Conservation (phyloP, 2,329 filamentous ascomycete genomes). For the Monosporascus sp. region DNA sequence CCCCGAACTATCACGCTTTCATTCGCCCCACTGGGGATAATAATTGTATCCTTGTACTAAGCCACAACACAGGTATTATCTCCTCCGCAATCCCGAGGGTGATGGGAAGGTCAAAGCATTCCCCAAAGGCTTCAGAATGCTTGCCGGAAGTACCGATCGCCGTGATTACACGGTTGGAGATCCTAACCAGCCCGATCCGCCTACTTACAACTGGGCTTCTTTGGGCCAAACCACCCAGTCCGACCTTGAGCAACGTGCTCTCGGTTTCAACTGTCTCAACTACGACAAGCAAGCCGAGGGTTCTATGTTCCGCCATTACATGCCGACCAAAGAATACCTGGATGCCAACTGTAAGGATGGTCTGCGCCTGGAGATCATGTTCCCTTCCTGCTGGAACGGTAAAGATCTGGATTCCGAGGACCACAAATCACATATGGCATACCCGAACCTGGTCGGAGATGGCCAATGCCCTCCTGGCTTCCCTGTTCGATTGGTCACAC, state of each 20-base stretch:
- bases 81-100: slow-evolving; percentile 52
- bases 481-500: slow-evolving; percentile 62
- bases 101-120: slow-evolving; percentile 65
- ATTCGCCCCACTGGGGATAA: too few relatives aligned
- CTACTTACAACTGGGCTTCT: slow-evolving; percentile 65
- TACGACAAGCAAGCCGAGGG: slow-evolving; percentile 63
- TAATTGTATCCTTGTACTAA: slow-evolving; percentile 9
- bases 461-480: slow-evolving; percentile 70
- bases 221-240: slow-evolving; percentile 61
- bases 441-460: slow-evolving; percentile 70
- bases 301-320: slow-evolving; percentile 73
- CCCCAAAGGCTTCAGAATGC: slow-evolving; percentile 73
- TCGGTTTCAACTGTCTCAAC: slow-evolving; percentile 95
- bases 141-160: slow-evolving; percentile 66
- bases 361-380: slow-evolving; percentile 77
- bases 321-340: slow-evolving; percentile 75
- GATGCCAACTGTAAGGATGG: slow-evolving; percentile 81
- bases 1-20: too few relatives aligned
- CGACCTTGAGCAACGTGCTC: slow-evolving; percentile 69
- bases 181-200: slow-evolving; percentile 57
- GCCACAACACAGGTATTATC: slow-evolving; percentile 65
- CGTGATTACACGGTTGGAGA: slow-evolving; percentile 68
- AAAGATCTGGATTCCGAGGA: slow-evolving; percentile 50
- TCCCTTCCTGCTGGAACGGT: slow-evolving; percentile 87
- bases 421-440: slow-evolving; percentile 67